Conservation (phyloP, 2,329 filamentous ascomycete genomes). For the Domatiomyces catenatus region DNA sequence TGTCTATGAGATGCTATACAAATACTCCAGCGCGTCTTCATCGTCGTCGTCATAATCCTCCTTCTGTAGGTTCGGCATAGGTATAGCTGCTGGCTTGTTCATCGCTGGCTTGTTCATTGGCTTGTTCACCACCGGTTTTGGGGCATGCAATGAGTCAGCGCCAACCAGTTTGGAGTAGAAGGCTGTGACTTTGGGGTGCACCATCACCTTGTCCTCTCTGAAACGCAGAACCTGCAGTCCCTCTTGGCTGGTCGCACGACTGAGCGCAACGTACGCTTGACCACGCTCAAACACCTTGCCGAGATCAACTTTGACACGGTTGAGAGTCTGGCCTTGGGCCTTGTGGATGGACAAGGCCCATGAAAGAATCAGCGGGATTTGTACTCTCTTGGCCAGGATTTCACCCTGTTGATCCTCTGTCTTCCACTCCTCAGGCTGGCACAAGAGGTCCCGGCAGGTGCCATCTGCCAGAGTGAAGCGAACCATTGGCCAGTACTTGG, state of each 20-base stretch:
- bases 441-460: conserved; percentile 58
- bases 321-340: conserved; percentile 85
- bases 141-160: neutral
- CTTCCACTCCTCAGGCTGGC: conserved; percentile 84
- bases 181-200: conserved; percentile 66
- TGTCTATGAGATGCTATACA: neutral
- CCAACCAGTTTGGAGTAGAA: conserved; percentile 71
- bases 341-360: conserved; percentile 98
- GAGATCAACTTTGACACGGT: conserved; percentile 86
- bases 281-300: conserved; percentile 91
- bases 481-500: conserved; percentile 62
- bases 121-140: too few species aligned
- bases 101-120: neutral
- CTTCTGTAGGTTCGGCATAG: neutral
- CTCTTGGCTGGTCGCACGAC: conserved; percentile 73
- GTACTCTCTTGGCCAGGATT: conserved; percentile 70
- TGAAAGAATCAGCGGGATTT: conserved; percentile 77
- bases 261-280: conserved; percentile 91
- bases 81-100: neutral
- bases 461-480: conserved; percentile 70
- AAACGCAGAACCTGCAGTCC: conserved; percentile 82
- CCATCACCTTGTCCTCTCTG: conserved; percentile 81
- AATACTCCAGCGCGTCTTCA: neutral
- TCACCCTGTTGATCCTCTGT: conserved; percentile 92
- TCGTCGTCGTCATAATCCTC: neutral